phyloP scores from a whole-genome alignment of 2,329 filamentous ascomycete genomes.

The Colletotrichum aenigma region DNA sequence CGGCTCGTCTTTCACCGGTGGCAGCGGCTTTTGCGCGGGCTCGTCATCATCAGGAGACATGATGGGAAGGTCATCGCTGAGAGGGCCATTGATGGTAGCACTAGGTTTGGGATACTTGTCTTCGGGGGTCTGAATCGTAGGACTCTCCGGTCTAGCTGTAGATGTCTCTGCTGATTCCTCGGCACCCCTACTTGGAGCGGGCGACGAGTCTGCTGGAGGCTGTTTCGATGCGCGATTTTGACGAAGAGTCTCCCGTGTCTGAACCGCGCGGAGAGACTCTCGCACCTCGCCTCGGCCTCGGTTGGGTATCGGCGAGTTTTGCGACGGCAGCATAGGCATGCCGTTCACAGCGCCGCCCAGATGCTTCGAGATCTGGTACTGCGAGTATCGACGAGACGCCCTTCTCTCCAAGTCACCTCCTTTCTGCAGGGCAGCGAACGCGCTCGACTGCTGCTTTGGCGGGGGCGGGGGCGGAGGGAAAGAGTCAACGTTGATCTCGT shows the following conservation, averaged over 20 bases:
- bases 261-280: slow-evolving; percentile 78
- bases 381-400: slow-evolving; percentile 91
- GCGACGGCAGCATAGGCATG: slow-evolving; percentile 84
- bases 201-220: slow-evolving; percentile 59
- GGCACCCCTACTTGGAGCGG: slow-evolving; percentile 64
- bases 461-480: slow-evolving; percentile 72
- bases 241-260: slow-evolving; percentile 54
- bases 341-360: slow-evolving; percentile 81
- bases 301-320: slow-evolving; percentile 84
- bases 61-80: slow-evolving; percentile 52
- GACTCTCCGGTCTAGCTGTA: slow-evolving; percentile 38
- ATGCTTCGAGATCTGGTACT: slow-evolving; percentile 96
- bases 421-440: slow-evolving; percentile 86
- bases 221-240: slow-evolving; percentile 54
- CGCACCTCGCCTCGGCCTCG: slow-evolving; percentile 78
- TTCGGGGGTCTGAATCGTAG: slow-evolving; percentile 64
- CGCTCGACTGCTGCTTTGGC: slow-evolving; percentile 84
- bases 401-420: slow-evolving; percentile 91
- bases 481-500: slow-evolving; percentile 62
- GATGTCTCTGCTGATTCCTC: slow-evolving; percentile 55
- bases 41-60: slow-evolving; percentile 26
- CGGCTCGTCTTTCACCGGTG: slow-evolving; percentile 21
- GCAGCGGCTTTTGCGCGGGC: slow-evolving; percentile 29
- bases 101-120: slow-evolving; percentile 63
- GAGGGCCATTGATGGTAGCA: slow-evolving; percentile 64